Percentiles rank a stretch among this genome's conserved stretches.
These are phyloP conservation scores for Amphirosellinia nigrospora DNA, from an alignment of 495 filamentous ascomycete species.

Conservation along the genomic window DNA sequence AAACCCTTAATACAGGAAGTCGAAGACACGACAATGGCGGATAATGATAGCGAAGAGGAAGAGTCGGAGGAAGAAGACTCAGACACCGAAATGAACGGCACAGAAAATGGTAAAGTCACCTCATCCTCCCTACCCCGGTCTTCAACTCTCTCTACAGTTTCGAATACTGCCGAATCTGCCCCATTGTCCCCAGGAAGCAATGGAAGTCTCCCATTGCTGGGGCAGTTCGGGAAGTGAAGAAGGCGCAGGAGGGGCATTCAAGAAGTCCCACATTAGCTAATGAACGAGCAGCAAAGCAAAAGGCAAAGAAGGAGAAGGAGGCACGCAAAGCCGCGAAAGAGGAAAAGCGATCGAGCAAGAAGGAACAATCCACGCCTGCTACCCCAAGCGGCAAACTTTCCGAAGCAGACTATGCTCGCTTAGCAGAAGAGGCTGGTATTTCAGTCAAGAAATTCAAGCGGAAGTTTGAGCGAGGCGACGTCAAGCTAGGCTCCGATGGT, in stretches of 20 bases:
- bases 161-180: constrained; percentile 35
- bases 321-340: constrained; percentile 42
- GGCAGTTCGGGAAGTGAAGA: not conserved
- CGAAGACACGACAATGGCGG: constrained; percentile 56
- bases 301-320: constrained; percentile 53
- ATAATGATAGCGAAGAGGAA: constrained; percentile 42
- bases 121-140: constrained; percentile 17
- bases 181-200: constrained; percentile 37
- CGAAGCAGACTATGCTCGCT: constrained; percentile 57
- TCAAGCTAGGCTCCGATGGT: constrained; percentile 63
- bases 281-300: constrained; percentile 50
- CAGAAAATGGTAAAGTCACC: constrained; percentile 36
- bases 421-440: constrained; percentile 67
- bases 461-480: constrained; percentile 72
- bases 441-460: constrained; percentile 73
- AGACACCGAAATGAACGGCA: constrained; percentile 37
- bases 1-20: constrained; percentile 60
- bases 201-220: constrained; percentile 39
- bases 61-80: constrained; percentile 37
- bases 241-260: not conserved
- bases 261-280: constrained; percentile 42
- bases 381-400: constrained; percentile 38
- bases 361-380: constrained; percentile 48
- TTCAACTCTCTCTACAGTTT: constrained; percentile 38
- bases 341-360: constrained; percentile 53